Percentiles rank a stretch among this genome's conserved stretches.
Evolutionary conservation across 2,329 filamentous ascomycete genomes (phyloP).

Genomic region (Pseudocercospora pini-densiflorae): DNA sequence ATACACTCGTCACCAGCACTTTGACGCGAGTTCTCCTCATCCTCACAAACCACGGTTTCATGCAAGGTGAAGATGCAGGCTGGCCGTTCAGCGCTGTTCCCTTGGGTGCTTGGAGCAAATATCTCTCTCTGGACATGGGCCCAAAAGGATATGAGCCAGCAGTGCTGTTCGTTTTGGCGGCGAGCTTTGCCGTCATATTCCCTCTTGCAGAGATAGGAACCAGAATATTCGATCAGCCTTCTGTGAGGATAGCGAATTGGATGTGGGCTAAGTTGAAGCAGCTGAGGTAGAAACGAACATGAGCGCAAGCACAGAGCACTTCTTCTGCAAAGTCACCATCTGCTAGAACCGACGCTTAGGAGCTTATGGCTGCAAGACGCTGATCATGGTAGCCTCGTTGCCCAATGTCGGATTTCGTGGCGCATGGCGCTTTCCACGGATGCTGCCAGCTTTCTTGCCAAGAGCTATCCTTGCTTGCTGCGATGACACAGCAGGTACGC

Average conservation of each 20-base stretch:
- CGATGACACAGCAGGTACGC: not conserved
- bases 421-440: not conserved
- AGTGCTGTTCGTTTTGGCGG: constrained; percentile 21
- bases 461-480: not conserved
- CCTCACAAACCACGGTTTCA: constrained; percentile 22
- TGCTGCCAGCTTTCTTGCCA: not conserved
- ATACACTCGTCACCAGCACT: constrained; percentile 63
- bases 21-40: constrained; percentile 54
- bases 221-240: constrained; percentile 27
- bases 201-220: constrained; percentile 30
- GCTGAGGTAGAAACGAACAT: constrained; percentile 7
- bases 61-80: constrained; percentile 16
- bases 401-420: not conserved
- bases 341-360: too few species aligned
- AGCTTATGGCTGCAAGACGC: too few species aligned
- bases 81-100: constrained; percentile 18
- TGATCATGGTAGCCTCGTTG: too few species aligned
- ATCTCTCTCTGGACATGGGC: constrained; percentile 21
- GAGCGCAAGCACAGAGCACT: too few species aligned
- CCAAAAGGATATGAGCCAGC: constrained; percentile 23
- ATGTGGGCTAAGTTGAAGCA: constrained; percentile 19
- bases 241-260: constrained; percentile 21
- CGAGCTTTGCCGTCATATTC: constrained; percentile 26
- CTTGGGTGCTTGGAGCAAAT: constrained; percentile 9
- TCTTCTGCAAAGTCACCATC: too few species aligned